Evolutionary conservation across 176 grass and related monocot species (phyloP).

Genomic region (Zoysia japonica): DNA sequence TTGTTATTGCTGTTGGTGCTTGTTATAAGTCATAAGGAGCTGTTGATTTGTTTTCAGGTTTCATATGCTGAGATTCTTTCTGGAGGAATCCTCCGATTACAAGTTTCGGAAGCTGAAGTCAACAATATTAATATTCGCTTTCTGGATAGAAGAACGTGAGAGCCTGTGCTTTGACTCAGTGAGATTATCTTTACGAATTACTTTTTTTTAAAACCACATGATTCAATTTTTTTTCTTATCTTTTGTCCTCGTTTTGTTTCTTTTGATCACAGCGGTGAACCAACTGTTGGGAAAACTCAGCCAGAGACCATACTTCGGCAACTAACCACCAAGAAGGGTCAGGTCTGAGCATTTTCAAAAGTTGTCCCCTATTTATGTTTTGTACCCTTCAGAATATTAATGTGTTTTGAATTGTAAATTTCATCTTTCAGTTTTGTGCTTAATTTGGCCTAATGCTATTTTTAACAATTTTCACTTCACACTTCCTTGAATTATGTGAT

Average conservation of each 20-base stretch:
- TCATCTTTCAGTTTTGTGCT: conserved; percentile 16
- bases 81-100: conserved; percentile 83
- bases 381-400: conserved; percentile 20
- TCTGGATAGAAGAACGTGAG: conserved; percentile 91
- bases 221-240: conserved; percentile 35
- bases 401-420: conserved; percentile 33
- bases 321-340: conserved; percentile 89
- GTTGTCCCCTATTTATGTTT: conserved; percentile 21
- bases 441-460: background rate
- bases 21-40: conserved; percentile 20
- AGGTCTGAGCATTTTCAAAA: conserved; percentile 58
- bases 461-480: background rate
- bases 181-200: conserved; percentile 28
- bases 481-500: background rate
- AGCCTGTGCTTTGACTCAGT: conserved; percentile 25
- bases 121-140: conserved; percentile 91
- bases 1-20: background rate
- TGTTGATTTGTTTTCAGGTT: conserved; percentile 59
- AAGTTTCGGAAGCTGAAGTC: conserved; percentile 85
- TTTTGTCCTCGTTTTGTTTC: conserved; percentile 25
- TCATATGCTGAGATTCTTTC: conserved; percentile 91
- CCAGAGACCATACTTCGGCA: conserved; percentile 87
- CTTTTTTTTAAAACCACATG: conserved; percentile 1
- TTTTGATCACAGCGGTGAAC: conserved; percentile 66
- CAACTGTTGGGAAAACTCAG: conserved; percentile 81